A percentile compares a stretch with the other conserved stretches of the same genome.
Conservation (phyloP, 2,329 filamentous ascomycete species). For the Tolypocladium tundrense region DNA sequence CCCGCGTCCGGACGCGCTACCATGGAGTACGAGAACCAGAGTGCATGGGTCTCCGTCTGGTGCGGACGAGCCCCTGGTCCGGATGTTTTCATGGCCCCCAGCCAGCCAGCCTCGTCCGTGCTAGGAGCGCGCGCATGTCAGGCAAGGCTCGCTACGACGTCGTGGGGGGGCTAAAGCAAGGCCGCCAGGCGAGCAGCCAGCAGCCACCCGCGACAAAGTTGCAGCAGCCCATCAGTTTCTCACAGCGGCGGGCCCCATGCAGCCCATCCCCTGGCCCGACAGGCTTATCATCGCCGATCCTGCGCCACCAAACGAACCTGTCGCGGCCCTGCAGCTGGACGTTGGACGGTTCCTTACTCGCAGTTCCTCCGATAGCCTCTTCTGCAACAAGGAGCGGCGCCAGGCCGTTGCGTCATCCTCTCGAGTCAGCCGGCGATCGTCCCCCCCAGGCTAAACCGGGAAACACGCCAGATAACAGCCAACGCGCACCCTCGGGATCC, state of each 20-base stretch:
- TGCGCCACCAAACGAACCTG: not conserved
- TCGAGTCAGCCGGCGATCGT: not conserved
- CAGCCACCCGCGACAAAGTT: not conserved
- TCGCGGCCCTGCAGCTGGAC: not conserved
- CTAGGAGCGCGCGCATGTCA: not conserved
- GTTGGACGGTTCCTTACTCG: no score
- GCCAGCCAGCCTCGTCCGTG: not conserved
- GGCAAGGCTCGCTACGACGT: not conserved
- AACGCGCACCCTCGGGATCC: not conserved
- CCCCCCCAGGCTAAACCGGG: not conserved
- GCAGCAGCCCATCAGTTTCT: not conserved
- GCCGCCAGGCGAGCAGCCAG: not conserved
- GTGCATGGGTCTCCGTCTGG: not conserved
- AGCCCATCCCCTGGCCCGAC: not conserved
- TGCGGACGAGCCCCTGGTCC: not conserved
- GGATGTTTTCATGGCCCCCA: not conserved
- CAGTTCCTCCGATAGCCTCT: no score
- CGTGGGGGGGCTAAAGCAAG: no score
- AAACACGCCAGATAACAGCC: not conserved
- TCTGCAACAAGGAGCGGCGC: not conserved
- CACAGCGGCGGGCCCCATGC: not conserved
- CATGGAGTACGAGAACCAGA: not conserved
- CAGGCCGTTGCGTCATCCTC: not conserved
- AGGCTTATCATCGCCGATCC: constrained; percentile 1
- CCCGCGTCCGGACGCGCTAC: not conserved